Conservation (phyloP, 2,329 filamentous ascomycete species). For the Alternaria solani region DNA sequence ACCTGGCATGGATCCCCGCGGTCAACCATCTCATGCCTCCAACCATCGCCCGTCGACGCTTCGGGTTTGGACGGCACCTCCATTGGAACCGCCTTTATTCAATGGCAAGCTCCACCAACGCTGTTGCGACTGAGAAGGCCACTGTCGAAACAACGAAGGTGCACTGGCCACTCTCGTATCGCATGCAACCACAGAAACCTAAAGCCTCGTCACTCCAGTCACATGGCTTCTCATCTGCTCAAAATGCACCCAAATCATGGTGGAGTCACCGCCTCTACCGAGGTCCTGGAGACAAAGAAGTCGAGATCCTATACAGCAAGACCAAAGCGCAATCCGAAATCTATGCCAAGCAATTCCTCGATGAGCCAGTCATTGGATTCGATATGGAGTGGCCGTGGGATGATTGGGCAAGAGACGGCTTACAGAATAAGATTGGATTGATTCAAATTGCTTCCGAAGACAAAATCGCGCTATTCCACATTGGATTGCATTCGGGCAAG, state of each 20-base stretch:
- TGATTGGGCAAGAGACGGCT: constrained; percentile 56
- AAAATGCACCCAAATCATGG: constrained; percentile 47
- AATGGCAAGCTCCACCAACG: constrained; percentile 2
- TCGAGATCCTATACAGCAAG: constrained; percentile 80
- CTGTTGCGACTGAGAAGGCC: background rate
- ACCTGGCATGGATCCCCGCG: background rate
- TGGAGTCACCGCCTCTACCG: constrained; percentile 77
- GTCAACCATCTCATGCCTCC: constrained; percentile 1
- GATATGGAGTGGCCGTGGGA: constrained; percentile 82
- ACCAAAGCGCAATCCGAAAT: constrained; percentile 72
- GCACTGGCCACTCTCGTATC: constrained; percentile 33
- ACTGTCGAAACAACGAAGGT: constrained; percentile 1
- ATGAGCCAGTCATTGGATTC: constrained; percentile 79
- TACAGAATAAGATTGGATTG: constrained; percentile 77
- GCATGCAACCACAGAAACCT: constrained; percentile 21
- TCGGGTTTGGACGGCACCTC: background rate
- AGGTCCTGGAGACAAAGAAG: constrained; percentile 60
- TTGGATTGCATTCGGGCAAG: constrained; percentile 65
- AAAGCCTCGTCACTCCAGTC: constrained; percentile 16
- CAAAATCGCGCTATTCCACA: constrained; percentile 81
- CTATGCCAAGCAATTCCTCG: constrained; percentile 70
- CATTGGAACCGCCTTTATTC: background rate
- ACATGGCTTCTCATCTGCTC: constrained; percentile 13
- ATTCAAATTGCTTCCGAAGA: constrained; percentile 83
- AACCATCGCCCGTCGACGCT: background rate